These are phyloP conservation scores for Claviceps cyperi DNA, from an alignment of 2,329 filamentous ascomycete genomes.

Conservation along the genomic window DNA sequence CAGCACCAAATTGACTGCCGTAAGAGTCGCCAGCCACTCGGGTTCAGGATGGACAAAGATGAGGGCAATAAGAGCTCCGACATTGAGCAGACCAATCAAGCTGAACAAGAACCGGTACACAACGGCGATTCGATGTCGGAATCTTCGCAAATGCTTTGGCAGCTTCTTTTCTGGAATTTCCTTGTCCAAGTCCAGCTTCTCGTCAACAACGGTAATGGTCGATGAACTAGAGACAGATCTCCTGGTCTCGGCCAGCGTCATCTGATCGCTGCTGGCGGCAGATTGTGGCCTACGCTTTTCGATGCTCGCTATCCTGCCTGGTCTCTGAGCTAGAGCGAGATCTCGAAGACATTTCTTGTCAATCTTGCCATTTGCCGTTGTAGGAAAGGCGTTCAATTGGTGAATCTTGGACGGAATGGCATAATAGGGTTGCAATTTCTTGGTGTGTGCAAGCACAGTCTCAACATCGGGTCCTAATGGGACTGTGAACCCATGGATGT, in stretches of 20 bases:
- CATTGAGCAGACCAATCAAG: slow-evolving; percentile 34
- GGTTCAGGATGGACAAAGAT: slow-evolving; percentile 19
- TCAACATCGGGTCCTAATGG: slow-evolving; percentile 19
- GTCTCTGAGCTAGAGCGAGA: slow-evolving; percentile 13
- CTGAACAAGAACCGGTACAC: slow-evolving; percentile 43
- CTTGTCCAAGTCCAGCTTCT: slow-evolving; percentile 16
- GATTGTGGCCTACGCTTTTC: not conserved
- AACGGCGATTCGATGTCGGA: slow-evolving; percentile 32
- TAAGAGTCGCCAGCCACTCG: slow-evolving; percentile 26
- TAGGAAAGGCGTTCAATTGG: slow-evolving; percentile 28
- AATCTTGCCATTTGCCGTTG: slow-evolving; percentile 42
- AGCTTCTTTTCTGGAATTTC: slow-evolving; percentile 27
- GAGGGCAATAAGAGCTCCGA: slow-evolving; percentile 30
- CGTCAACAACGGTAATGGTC: slow-evolving; percentile 15
- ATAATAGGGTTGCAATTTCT: slow-evolving; percentile 37
- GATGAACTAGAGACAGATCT: slow-evolving; percentile 17
- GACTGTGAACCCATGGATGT: slow-evolving; percentile 37
- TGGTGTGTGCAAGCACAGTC: slow-evolving; percentile 25
- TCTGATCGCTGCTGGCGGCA: slow-evolving; percentile 7
- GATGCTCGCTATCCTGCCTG: not conserved
- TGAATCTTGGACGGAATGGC: slow-evolving; percentile 34
- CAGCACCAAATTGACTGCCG: slow-evolving; percentile 33
- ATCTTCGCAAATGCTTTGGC: slow-evolving; percentile 22
- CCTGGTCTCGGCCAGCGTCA: slow-evolving; percentile 14
- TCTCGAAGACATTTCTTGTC: slow-evolving; percentile 32